Evolutionary conservation across 768 basidiomycete genomes (phyloP), one percentile per base, ranked within the genome.

Genomic region (Leccinum uliginosum): DNA sequence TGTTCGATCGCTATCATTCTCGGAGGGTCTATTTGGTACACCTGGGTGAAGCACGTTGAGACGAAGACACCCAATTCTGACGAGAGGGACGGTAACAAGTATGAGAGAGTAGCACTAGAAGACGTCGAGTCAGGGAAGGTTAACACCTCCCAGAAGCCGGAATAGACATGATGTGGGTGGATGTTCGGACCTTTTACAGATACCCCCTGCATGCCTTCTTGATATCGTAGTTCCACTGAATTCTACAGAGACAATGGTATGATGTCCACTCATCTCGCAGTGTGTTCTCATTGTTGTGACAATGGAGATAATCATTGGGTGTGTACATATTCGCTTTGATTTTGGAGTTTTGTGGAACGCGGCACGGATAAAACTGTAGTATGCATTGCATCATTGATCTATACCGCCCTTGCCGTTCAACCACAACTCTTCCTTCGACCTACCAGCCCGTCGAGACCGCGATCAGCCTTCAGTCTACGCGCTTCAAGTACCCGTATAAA

Each of bases 31-130:
- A 70, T 91, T 35, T 85, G 85, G 71, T 96, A 95, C 72, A 93
- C 91, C 3, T 93, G 91, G 91, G 78, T 89, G 53, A 93, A 93
- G 69, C 86, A 92, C 69, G 64, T 78, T 60, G 91, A 93, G 70
- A 78, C 83, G 8, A 80, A 80, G 56, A 59, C 71, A 5, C 60
- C 76, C 26, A 65, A 74, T 27, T 34, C 62, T 44, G 71, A 65
- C 3, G 67, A 72, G 40, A 62, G 65, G 48, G 68, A 67, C 24
- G 61, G 59, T 10, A 48, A 12, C 50, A 71, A 62, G 54, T 89
- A 90, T 60, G 85, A 86, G 58, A 84, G 80, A 47, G 80, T 86
- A 23, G 76, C 83, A 34, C 77, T 85, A 72, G 82, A 86, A 53
- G 84, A 86, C 44, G 64, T 87, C 34, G 87, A 89, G 66, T 70